Evolutionary conservation across 2,329 filamentous ascomycete genomes (phyloP), one percentile per base, ranked within the genome.

Genomic region (Amauroascus verrucosus): DNA sequence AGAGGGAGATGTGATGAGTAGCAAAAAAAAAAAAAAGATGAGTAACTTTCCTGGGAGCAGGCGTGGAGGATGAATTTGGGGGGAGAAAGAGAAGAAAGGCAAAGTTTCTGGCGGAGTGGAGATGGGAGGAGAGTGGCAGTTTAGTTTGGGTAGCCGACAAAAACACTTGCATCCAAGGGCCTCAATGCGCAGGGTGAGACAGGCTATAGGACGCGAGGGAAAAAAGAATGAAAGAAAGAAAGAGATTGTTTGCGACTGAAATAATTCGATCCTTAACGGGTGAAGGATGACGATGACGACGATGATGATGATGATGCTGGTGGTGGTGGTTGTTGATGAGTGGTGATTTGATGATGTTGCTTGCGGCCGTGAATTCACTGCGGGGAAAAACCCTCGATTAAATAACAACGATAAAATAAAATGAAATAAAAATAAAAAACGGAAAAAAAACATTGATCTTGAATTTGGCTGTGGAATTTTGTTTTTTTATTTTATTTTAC

Each of bases 61-160:
- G 30, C 30, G n/a, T 20, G 37, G 37, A 20, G n/a, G 37, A 40
- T 5, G 16, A 40, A 16, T 1, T 6, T 7, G 20, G n/a, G 26
- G 32, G 24, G 24, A 33, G 28, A 30, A 48, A 3, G 28, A 37
- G 18, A 6, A 14, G 24, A 24, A 22, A 22, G 45, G 5, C 18
- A 48, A 35, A 26, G 32, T 43, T 51, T 30, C 48, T 33, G 37
- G 48, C n/a, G 35, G 48, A 51, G 35, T 43, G 28, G 52, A 44
- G 53, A 47, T 38, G 37, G 24, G 11, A 38, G 16, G 4, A n/a
- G 14, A n/a, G 8, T 20, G 20, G 3, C 8, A 35, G 33, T n/a
- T n/a, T n/a, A 14, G 13, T 4, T 14, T 35, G 6, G 8, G 33
- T 35, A 35, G 33, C 33, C 33, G 33, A 35, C 33, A 6, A n/a